Evolutionary conservation across 164 flowering plant genomes (phyloP).

Genomic region (Buxus sempervirens): DNA sequence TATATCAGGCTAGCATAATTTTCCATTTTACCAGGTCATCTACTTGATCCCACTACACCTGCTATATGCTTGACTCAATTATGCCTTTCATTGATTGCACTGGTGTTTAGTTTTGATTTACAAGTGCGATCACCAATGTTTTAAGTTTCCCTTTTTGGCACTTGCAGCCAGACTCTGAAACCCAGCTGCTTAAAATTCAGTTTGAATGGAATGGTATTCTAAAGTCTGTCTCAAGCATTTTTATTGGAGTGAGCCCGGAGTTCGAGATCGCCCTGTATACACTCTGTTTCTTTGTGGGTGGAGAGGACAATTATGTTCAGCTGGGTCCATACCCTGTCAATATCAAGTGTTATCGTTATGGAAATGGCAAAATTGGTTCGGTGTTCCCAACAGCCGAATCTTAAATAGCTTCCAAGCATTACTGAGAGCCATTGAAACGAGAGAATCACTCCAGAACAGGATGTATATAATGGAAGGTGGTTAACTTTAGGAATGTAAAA

Average conservation of each 20-base stretch:
- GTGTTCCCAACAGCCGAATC: constrained; percentile 75
- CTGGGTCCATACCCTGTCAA: constrained; percentile 86
- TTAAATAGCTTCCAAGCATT: constrained; percentile 8
- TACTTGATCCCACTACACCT: background rate
- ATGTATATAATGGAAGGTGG: too few relatives aligned
- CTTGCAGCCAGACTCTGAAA: constrained; percentile 90
- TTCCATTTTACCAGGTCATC: too few relatives aligned
- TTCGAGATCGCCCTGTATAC: constrained; percentile 92
- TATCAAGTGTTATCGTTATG: constrained; percentile 82
- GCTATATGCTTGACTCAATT: background rate
- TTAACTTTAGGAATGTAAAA: too few relatives aligned
- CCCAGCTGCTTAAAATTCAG: constrained; percentile 85
- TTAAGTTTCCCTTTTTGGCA: background rate
- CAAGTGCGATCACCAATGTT: background rate
- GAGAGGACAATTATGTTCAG: constrained; percentile 73
- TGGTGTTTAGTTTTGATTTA: background rate
- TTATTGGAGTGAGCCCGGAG: constrained; percentile 95
- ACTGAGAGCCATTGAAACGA: background rate
- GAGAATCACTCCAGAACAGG: background rate
- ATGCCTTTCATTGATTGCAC: background rate
- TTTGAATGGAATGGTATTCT: constrained; percentile 94
- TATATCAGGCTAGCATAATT: too few relatives aligned
- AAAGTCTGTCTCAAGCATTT: constrained; percentile 80
- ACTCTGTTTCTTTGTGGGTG: constrained; percentile 67
- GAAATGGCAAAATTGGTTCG: constrained; percentile 70